Conservation (phyloP, 2,329 filamentous ascomycete genomes). For the Periconia digitata region DNA sequence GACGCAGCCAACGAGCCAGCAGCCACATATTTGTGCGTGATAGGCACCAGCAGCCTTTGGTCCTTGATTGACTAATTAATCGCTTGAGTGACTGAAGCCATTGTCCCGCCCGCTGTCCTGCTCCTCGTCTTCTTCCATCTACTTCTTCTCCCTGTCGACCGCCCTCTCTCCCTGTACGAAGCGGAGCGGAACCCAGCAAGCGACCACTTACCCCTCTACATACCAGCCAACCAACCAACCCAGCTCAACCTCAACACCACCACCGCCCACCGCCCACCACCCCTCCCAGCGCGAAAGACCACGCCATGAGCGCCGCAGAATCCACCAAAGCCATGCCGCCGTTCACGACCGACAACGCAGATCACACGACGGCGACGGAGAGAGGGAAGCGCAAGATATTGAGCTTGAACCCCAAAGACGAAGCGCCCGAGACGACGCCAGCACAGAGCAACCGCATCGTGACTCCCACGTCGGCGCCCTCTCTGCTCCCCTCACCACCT, state of each 20-base stretch:
- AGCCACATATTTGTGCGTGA: neutral
- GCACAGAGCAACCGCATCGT: constrained; percentile 14
- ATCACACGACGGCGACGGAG: constrained; percentile 21
- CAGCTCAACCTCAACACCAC: neutral
- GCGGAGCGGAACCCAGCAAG: too few species aligned
- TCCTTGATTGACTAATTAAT: too few species aligned
- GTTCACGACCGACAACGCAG: constrained; percentile 18
- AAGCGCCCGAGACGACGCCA: constrained; percentile 17
- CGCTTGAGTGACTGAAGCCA: too few species aligned
- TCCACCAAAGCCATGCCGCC: constrained; percentile 13
- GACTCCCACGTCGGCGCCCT: constrained; percentile 22
- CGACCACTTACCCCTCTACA: too few species aligned
- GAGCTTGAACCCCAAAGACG: constrained; percentile 39
- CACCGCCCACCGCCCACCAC: neutral
- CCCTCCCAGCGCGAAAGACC: neutral
- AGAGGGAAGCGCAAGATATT: constrained; percentile 43
- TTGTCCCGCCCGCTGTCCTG: too few species aligned
- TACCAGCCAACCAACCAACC: too few species aligned
- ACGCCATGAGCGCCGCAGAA: constrained; percentile 27
- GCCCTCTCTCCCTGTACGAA: too few species aligned
- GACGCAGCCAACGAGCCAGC: too few species aligned
- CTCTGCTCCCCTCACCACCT: constrained; percentile 35
- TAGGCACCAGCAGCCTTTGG: too few species aligned
- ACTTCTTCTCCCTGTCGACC: too few species aligned
- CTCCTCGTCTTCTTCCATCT: too few species aligned